A percentile compares a stretch with the other conserved stretches of the same genome.
Evolutionary conservation across 305 asterid genomes (phyloP).

Genomic region (Nicotiana rustica): DNA sequence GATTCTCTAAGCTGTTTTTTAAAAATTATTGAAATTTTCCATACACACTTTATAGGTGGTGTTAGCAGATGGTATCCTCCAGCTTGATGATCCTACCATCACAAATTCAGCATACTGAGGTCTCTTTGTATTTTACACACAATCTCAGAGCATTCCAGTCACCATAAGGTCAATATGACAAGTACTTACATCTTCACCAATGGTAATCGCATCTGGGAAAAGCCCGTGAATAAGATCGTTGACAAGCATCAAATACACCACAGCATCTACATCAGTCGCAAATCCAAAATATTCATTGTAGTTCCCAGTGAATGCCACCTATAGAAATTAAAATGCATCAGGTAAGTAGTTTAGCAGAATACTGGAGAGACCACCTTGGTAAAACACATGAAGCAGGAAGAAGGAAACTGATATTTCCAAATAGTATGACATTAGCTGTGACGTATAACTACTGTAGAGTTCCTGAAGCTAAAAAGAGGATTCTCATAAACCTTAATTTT

Average conservation of each 20-base stretch:
- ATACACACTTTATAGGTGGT: neutral
- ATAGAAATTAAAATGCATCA: constrained; percentile 45
- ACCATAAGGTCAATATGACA: constrained; percentile 23
- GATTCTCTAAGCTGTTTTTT: constrained; percentile 2
- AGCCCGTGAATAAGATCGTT: constrained; percentile 96
- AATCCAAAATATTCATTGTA: constrained; percentile 88
- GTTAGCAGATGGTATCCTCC: neutral
- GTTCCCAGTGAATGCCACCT: constrained; percentile 95
- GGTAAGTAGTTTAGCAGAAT: constrained; percentile 29
- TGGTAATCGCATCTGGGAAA: constrained; percentile 84
- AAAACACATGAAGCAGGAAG: neutral
- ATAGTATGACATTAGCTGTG: neutral
- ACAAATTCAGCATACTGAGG: neutral
- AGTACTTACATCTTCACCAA: constrained; percentile 96
- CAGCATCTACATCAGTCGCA: constrained; percentile 96
- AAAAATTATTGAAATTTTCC: neutral
- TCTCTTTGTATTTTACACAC: neutral
- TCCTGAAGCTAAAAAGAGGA: neutral
- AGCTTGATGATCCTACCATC: neutral
- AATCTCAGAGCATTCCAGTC: constrained; percentile 13
- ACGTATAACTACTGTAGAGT: neutral
- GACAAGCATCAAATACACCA: constrained; percentile 95
- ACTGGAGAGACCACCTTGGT: neutral
- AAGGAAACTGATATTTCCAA: neutral
- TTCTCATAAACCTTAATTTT: neutral